Evolutionary conservation across 2,329 filamentous ascomycete genomes (phyloP), one percentile per base, ranked within the genome.

Genomic region (Lecanicillium sp.): DNA sequence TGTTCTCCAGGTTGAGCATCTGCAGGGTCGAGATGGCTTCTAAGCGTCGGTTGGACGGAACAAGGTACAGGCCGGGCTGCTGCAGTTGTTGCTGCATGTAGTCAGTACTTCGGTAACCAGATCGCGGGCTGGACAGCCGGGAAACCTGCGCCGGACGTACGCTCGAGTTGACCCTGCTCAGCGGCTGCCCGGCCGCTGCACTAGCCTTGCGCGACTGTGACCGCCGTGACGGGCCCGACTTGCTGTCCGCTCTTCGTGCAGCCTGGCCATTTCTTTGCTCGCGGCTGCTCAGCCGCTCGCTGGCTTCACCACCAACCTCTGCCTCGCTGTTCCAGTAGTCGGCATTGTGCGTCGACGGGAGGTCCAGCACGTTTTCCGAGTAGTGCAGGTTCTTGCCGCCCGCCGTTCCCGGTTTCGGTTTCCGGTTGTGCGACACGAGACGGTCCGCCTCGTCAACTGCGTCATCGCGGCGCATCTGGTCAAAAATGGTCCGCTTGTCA

Each of bases 1-100:
- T 85, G 52, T 92, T 89, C 61, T 97, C 92, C 2, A 97, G 76
- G 45, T 92, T 90, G 19, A 94, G 75, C 77, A 96, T 92, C 54
- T 94, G 87, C 29, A 92, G 68, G 5, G 90, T 73, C 14, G 78
- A 81, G 20, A 83, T 75, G 5, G 76, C 68, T 49, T 82, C 78
- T 19, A 80, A 63, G 11, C 71, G 74, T 27, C 73, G 72, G 48
- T 72, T 70, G 2, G 74, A 75, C 8, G 68, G 69, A 14, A 70
- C 52, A 25, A 75, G 58, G 49, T 74, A 79, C 36, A 80, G 69
- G 2, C 72, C 71, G 1, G 64, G 54, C 33, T 57, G 61, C 12
- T 60, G 53, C 6, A 52, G 44, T 49, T 60, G 59, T 48, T 62
- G 60, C 44, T 59, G 55, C 43, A 52, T 45, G 32, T 48, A 44